Evolutionary conservation across 2,329 filamentous ascomycete genomes (phyloP), one percentile per base, ranked within the genome.

Genomic region (Didymella glomerata): DNA sequence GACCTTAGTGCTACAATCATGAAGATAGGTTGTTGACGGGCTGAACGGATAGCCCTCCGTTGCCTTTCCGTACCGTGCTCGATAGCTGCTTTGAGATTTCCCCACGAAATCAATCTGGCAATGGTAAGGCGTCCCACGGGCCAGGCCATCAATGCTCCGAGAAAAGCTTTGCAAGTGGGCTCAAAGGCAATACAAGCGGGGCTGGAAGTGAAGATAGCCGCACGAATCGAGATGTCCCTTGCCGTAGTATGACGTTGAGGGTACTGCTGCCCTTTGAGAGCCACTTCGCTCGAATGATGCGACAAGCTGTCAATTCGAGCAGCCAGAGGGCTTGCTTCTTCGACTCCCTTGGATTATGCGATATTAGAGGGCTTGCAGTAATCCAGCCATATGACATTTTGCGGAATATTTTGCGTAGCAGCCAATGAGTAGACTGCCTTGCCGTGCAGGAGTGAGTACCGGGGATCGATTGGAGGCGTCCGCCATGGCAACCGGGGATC

Each of bases 401-500:
- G 36, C 44, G 32, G 34, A 49, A 36, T 10, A 42, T 50, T 50
- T 24, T 3, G 25, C 20, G 34, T 41, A 41, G 34, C 46, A 42
- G 56, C 67, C 67, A 69, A 68, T 69, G 28, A 59, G 50, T 24
- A 36, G 46, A 36, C 56, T 38, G 40, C 41, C 30, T 30, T 32
- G 57, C 46, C 32, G 38, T 62, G 48, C 54, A 62, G 55, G 48
- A 62, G 55, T 38, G 41, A 45, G 45, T 20, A 14, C 49, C 36
- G 52, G 48, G 47, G 48, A 54, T 34, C 40, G 56, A 54, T 54
- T 68, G 62, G 64, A 58, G 54, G 62, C 60, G 59, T 54, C 53
- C 57, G 52, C 57, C 62, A 55, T 63, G 60, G 65, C 60, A 65
- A 55, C 61, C 68, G 68, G 68, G 68, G 67, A 66, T 63, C 41